Conservation (phyloP, 306 rosid species). For the Hylodesmum podocarpum region DNA sequence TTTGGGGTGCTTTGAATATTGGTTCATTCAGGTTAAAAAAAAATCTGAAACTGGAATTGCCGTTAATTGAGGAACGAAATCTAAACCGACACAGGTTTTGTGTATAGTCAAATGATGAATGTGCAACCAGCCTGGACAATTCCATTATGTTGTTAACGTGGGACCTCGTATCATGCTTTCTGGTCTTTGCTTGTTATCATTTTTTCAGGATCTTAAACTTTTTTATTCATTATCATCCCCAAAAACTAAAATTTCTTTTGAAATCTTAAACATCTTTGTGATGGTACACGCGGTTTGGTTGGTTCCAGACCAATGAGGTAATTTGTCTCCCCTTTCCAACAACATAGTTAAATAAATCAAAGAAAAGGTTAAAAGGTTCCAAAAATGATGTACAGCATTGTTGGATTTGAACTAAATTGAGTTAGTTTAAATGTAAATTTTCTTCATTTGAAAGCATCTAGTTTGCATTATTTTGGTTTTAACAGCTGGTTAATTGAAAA, state of each 20-base stretch:
- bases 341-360: neutral
- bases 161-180: conserved; percentile 15
- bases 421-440: too few species aligned
- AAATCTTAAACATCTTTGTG: neutral
- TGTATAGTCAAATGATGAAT: conserved; percentile 9
- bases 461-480: too few species aligned
- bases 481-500: too few species aligned
- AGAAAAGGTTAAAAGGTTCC: neutral
- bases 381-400: neutral
- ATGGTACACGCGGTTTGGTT: neutral
- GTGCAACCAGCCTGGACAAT: conserved; percentile 23
- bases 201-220: neutral
- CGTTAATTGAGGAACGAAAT: neutral
- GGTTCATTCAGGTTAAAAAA: neutral
- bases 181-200: conserved; percentile 4
- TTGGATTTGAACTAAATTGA: neutral
- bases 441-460: neutral
- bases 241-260: neutral
- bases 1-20: neutral
- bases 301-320: neutral
- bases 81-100: neutral
- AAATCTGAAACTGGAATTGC: neutral
- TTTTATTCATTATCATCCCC: neutral
- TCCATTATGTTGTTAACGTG: neutral
- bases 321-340: neutral